Evolutionary conservation across 108 stramenopile genomes (phyloP).

Genomic region (Cyclotella kingstonii): DNA sequence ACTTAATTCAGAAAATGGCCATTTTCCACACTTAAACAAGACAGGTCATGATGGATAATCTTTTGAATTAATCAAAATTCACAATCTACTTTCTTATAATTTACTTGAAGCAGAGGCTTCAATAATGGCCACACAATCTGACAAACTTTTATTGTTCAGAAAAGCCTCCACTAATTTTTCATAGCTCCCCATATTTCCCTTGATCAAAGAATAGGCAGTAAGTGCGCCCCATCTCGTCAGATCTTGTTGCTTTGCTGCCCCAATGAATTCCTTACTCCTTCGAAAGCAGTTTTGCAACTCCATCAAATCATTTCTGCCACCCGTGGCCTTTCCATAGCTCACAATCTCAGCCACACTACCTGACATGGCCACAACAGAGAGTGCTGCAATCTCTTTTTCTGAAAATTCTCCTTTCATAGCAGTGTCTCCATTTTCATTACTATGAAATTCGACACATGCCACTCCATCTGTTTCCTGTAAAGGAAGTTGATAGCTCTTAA

Average conservation of each 20-base stretch:
- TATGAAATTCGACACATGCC: slow-evolving; percentile 76
- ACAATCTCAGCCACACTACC: slow-evolving; percentile 82
- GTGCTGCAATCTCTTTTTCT: slow-evolving; percentile 57
- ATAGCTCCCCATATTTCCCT: slow-evolving; percentile 53
- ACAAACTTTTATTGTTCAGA: slow-evolving; percentile 52
- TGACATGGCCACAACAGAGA: slow-evolving; percentile 77
- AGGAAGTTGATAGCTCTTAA: slow-evolving; percentile 54
- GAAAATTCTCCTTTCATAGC: slow-evolving; percentile 44
- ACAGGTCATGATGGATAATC: no score
- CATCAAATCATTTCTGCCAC: slow-evolving; percentile 75
- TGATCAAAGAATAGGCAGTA: slow-evolving; percentile 58
- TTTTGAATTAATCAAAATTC: no score
- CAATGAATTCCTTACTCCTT: slow-evolving; percentile 67
- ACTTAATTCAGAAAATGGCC: no score
- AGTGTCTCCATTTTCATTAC: slow-evolving; percentile 22
- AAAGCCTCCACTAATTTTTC: slow-evolving; percentile 72
- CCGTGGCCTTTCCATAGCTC: slow-evolving; percentile 58
- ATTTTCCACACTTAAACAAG: no score
- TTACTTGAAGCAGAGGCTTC: slow-evolving; percentile 21
- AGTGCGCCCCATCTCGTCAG: slow-evolving; percentile 87
- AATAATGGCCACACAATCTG: slow-evolving; percentile 69
- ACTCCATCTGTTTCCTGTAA: slow-evolving; percentile 57
- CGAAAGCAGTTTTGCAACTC: slow-evolving; percentile 68
- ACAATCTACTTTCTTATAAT: no score
- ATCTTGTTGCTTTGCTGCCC: slow-evolving; percentile 85